phyloP scores from a whole-genome alignment of 2,329 filamentous ascomycete species.

The Aspergillus fumigatiaffinis region DNA sequence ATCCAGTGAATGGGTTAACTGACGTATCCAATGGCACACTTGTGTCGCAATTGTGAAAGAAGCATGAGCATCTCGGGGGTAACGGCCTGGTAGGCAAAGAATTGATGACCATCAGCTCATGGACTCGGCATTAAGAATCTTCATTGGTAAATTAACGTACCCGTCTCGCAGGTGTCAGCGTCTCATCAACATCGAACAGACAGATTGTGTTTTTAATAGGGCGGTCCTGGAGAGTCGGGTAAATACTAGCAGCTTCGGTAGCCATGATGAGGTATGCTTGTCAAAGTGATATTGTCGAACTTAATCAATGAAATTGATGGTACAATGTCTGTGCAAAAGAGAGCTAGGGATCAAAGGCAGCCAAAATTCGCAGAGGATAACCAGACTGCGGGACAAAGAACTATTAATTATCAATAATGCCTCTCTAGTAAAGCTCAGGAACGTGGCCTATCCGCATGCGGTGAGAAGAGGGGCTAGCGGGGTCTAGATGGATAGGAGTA shows the following conservation, averaged over 20 bases:
- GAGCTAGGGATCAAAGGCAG: constrained; percentile 5
- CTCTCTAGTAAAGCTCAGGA: neutral
- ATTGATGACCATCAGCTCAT: neutral
- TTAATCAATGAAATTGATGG: neutral
- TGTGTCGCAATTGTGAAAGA: constrained; percentile 72
- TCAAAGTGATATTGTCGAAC: neutral
- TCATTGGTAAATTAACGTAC: constrained; percentile 43
- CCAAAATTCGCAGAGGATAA: neutral
- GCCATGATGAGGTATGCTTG: constrained; percentile 17
- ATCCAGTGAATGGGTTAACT: constrained; percentile 7
- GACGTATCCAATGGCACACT: constrained; percentile 32
- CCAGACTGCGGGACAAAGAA: constrained; percentile 5
- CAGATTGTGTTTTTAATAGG: constrained; percentile 89
- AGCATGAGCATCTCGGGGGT: constrained; percentile 78
- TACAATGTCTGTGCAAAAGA: neutral
- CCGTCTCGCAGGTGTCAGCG: constrained; percentile 75
- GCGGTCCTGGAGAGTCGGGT: constrained; percentile 75
- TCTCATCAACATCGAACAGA: constrained; percentile 95
- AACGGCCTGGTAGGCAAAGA: constrained; percentile 49
- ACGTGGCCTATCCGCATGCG: constrained; percentile 27
- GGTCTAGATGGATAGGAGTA: neutral
- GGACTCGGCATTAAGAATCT: neutral
- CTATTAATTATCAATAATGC: constrained; percentile 15
- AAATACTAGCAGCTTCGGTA: constrained; percentile 38
- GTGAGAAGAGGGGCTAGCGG: constrained; percentile 15